Evolutionary conservation across 345 rosid species (phyloP), one percentile per base, ranked within the genome.

Genomic region (Gossypium mustelinum): DNA sequence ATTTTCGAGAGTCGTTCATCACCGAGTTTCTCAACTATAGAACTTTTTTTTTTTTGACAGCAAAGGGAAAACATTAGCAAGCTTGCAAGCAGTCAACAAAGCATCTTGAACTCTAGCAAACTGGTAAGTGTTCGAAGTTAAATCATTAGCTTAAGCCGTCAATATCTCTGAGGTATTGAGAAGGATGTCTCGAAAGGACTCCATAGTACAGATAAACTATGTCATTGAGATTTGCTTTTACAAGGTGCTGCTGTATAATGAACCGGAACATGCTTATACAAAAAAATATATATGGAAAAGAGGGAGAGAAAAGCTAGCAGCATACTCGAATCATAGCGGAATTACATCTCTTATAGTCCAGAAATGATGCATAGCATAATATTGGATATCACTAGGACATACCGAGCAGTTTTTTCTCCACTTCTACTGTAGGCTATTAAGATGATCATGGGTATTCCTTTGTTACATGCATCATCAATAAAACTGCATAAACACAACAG

Each of bases 351-450:
- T 52, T 11, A 9, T 39, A 56, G 41, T 20, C 48, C 64, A 41
- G 34, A 73, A 24, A 24, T 12, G 55, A 43, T 24, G n/a, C 57
- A 58, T 2, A 59, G 67, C 45, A 59, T 22, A 8, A 58, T 12
- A 39, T 20, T 25, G 52, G 67, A 13, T 18, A 61, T 61, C 60
- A 11, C 29, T 27, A 73, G 29, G 74, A 73, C 72, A 73, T 84
- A 92, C 97, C 97, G 79, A 77, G 95, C 89, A 70, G 86, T 83
- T 78, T 82, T 88, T 47, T 89, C 98, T n/a, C 92, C 97, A 66
- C 88, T 86, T 82, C 82, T 88, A 81, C 89, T 68, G 59, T 89
- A 94, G 11, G 95, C 73, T 29, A 91, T 83, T 60, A 90, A 78
- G 58, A 94, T 73, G 76, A 86, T 83, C 79, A 89, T 81, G 9